phyloP scores from a whole-genome alignment of 2,329 filamentous ascomycete genomes.

The Gnomoniopsis smithogilvyi region DNA sequence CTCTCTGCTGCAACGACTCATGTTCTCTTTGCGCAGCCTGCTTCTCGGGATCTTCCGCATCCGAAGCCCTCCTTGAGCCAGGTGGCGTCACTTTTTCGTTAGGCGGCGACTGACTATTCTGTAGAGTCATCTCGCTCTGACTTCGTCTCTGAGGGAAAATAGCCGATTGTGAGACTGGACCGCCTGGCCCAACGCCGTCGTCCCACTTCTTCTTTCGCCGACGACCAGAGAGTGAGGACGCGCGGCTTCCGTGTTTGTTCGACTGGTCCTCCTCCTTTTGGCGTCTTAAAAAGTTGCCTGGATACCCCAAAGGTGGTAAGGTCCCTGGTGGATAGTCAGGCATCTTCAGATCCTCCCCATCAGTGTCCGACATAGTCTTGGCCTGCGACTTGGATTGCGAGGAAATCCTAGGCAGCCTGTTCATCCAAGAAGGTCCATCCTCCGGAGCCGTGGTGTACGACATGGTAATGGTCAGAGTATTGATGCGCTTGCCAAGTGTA shows the following conservation, averaged over 20 bases:
- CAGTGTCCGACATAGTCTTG: conserved; percentile 76
- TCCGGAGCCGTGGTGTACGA: conserved; percentile 91
- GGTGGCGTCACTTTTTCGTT: conserved; percentile 23
- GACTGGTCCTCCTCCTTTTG: conserved; percentile 72
- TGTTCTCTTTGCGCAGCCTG: conserved; percentile 19
- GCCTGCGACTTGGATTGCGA: conserved; percentile 75
- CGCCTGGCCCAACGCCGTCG: conserved; percentile 72
- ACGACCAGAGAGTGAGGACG: conserved; percentile 57
- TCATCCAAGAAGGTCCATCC: conserved; percentile 92
- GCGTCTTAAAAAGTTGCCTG: conserved; percentile 75
- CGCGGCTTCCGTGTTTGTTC: conserved; percentile 51
- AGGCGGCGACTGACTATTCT: conserved; percentile 16
- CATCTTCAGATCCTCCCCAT: conserved; percentile 61
- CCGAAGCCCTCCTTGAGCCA: conserved; percentile 20
- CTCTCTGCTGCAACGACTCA: conserved; percentile 18
- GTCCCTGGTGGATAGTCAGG: conserved; percentile 65
- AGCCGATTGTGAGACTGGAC: conserved; percentile 85
- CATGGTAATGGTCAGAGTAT: conserved; percentile 91
- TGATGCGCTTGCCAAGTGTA: conserved; percentile 95
- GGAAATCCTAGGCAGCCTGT: conserved; percentile 72
- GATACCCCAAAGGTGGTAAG: conserved; percentile 67
- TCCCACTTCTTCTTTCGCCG: conserved; percentile 68
- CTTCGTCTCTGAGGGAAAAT: conserved; percentile 65
- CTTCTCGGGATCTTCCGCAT: conserved; percentile 23
- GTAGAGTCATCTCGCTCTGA: conserved; percentile 22